Evolutionary conservation across 768 basidiomycete species (phyloP), one percentile per base, ranked within the genome.

Genomic region (Vararia minispora): DNA sequence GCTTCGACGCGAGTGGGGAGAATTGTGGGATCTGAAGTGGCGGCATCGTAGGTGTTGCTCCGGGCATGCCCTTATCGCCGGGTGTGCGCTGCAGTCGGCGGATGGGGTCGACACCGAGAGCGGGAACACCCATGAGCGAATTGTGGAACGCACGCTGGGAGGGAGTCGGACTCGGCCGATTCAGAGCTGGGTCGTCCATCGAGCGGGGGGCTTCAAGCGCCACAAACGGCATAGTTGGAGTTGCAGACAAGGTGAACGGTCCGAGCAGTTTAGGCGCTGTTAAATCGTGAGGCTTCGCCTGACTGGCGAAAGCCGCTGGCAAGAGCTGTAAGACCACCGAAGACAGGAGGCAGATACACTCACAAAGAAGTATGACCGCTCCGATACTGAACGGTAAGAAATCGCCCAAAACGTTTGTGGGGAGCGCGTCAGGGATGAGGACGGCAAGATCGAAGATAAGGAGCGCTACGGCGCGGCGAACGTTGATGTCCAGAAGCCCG

Each of bases 351-450:
- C 29, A 37, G 40, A 26, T 14, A 32, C 20, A 47, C 64, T 49
- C 43, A 69, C 69, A 51, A 12, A 71, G 49, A 14, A 69, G 66
- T 14, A 61, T 40, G 9, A 70, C 37, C 6, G 63, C 55, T 20
- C 63, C 65, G 14, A 69, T 44, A 39, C 61, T 59, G 42, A 62
- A 65, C 1, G 67, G 65, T 13, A 70, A 43, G 32, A 63, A 65
- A 25, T 68, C 60, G 0, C 54, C 63, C 5, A 68, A 31, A 7
- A 61, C 41, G 32, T 55, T 59, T n/a, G 63, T 61, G 27, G 45
- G 42, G 4, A 52, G 50, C 11, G 58, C 54, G 27, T 52, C 50
- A 20, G 67, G 64, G 3, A 60, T 62, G 25, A 66, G 39, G 2
- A 59, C 62, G n/a, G 68, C 40, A 12, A 67, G 39, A 26, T 71